Percentiles rank a stretch among this genome's conserved stretches.
Evolutionary conservation across 208 protist species (phyloP).

Genomic region (Porcisia deanei): DNA sequence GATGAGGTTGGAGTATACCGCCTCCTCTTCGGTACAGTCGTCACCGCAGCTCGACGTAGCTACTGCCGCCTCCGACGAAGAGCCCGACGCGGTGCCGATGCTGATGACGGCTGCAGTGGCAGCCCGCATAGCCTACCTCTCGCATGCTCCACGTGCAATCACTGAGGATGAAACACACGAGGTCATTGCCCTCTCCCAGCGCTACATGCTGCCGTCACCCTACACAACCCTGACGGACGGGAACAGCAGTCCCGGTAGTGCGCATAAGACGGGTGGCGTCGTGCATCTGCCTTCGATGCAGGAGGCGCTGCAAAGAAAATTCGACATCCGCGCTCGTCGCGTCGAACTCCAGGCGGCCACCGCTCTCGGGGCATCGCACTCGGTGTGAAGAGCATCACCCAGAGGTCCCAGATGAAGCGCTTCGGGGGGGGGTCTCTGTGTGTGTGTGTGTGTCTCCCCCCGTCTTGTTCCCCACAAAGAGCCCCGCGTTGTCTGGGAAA

Average conservation of each 20-base stretch:
- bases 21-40: constrained; percentile 16
- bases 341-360: constrained; percentile 12
- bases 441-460: too few relatives aligned
- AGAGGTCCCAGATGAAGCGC: not conserved
- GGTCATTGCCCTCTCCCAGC: constrained; percentile 40
- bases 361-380: not conserved
- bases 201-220: constrained; percentile 48
- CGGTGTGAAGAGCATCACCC: not conserved
- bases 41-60: not conserved
- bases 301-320: constrained; percentile 1
- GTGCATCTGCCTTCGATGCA: constrained; percentile 43
- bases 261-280: constrained; percentile 24
- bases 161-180: constrained; percentile 40
- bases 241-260: not conserved
- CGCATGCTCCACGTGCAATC: constrained; percentile 20
- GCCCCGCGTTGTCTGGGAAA: not conserved
- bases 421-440: not conserved
- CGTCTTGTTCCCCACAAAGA: not conserved
- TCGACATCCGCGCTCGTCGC: constrained; percentile 23
- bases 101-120: constrained; percentile 52
- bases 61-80: not conserved
- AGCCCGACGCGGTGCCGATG: constrained; percentile 4
- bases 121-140: constrained; percentile 45
- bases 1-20: constrained; percentile 59
- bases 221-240: constrained; percentile 54